Base-by-base conservation (phyloP, 495 filamentous ascomycete genomes). In the Penicillium coffeae region DNA sequence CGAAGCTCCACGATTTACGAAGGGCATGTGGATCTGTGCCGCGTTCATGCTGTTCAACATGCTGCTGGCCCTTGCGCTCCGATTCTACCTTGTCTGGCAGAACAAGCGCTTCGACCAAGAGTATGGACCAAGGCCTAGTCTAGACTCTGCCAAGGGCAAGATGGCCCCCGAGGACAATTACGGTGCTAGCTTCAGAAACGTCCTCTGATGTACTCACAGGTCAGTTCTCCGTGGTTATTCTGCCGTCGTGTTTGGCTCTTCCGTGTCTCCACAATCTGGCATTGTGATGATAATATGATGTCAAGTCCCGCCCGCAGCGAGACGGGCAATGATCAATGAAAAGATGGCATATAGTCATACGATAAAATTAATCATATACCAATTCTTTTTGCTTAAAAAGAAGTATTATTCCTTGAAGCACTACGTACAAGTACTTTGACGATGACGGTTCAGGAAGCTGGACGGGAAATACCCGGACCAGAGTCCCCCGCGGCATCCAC, bases 21-120 rank as follows among this genome's bases (percentile, higher is more conserved):
- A 72, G 44, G 86, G 87, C 0, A 85, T 85, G 75, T 68, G 65
- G 13, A 70, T 88, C 34, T 88, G 85, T 60, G 86, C 84, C 0
- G 81, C 76, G 2, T 88, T 89, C 55, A 85, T 88, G 80, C 74
- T 84, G 48, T 82, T 87, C 65, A 87, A 79, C 36, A 76, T 71
- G 0, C 21, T 83, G 2, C 65, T 88, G 15, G 79, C 83, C 0
- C 38, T 78, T 15, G 48, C 58, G 13, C 62, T 89, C 53, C 76
- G 87, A 38, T 55, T 56, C 21, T 69, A 84, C 20, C 67, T 89
- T 20, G 66, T 60, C 8, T 82, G 79, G 75, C 80, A 83, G 71
- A 90, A 90, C 50, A 65, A 52, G 46, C 70, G 71, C 39, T 72
- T 82, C 16, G 83, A 86, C 39, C 58, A 69, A 54, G 64, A 73